Evolutionary conservation across 78 protist genomes (phyloP), one percentile per base, ranked within the genome.

Genomic region (Dictyostelium citrinum): DNA sequence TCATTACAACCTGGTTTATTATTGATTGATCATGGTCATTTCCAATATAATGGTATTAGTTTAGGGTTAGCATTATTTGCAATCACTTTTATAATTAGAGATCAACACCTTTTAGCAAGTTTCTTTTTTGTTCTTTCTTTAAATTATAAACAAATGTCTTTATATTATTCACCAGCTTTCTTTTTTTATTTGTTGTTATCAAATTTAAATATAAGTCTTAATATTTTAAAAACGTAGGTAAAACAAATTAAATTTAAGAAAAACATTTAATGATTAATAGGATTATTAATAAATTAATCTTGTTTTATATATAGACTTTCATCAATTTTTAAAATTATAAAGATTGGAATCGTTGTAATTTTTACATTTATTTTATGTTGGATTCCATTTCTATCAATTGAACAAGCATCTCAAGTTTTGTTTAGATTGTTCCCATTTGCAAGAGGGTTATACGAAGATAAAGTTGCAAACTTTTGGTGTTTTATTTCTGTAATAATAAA

Each of bases 391-490:
- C 55, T 20, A 14, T n/a, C 58, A 24, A 76, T 83, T 16, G 84
- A 74, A 27, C 90, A 92, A 41, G 55, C 72, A 41, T 60, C 81
- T 20, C 94, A 96, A 11, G 98, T 98, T 22, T 45, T 98, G 2
- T 39, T 24, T 10, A 84, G 99, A 33, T 6, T 99, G 61, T 99
- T 98, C 16, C 99, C 99, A 8, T 12, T 98, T 39, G 85, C 45
- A 0, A 76, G 99, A 46, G 99, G 99, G 7, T 35, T 98, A 3
- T 99, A 39, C 83, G 99, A 99, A 61, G 99, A 98, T 75, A 98
- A 98, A 86, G 99, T 98, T 3, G 99, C 99, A 35, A 98, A 97
- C 67, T 29, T 98, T 39, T 98, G 99, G 99, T 98, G 99, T 76
- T 45, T 97, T n/a, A 3, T 95, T 29, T 31, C 91, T 6, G 81